phyloP scores from a whole-genome alignment of 345 rosid species.

The Erodium maritimum region DNA sequence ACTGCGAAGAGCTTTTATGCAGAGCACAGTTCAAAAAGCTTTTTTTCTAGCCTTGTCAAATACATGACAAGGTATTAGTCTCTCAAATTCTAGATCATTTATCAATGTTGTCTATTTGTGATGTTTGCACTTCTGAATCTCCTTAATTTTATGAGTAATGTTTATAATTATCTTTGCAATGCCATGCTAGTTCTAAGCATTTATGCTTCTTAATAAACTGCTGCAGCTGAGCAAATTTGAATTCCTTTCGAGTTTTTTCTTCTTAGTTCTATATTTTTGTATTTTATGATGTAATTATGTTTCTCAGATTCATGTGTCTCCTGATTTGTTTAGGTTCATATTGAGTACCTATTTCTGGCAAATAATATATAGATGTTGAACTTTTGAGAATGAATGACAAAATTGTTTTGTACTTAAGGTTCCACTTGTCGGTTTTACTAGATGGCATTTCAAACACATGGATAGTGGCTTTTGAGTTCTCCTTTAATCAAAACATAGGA shows the following conservation, averaged over 20 bases:
- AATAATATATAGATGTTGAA: conserved; percentile 1
- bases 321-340: not conserved
- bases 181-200: not conserved
- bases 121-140: not conserved
- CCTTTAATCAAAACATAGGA: not conserved
- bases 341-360: not conserved
- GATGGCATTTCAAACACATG: too few relatives aligned
- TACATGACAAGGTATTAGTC: conserved; percentile 65
- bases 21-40: conserved; percentile 56
- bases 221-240: not conserved
- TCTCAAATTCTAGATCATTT: not conserved
- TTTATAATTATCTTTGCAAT: not conserved
- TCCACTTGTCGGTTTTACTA: not conserved
- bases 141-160: not conserved
- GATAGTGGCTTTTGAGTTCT: not conserved
- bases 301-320: not conserved
- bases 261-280: not conserved
- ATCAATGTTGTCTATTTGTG: not conserved
- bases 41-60: conserved; percentile 49
- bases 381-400: not conserved
- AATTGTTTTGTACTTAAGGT: not conserved
- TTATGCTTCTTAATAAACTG: not conserved
- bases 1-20: conserved; percentile 47
- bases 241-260: not conserved
- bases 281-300: not conserved